These are phyloP conservation scores for Apiosordaria backusii DNA, from an alignment of 495 filamentous ascomycete species.

Conservation along the genomic window DNA sequence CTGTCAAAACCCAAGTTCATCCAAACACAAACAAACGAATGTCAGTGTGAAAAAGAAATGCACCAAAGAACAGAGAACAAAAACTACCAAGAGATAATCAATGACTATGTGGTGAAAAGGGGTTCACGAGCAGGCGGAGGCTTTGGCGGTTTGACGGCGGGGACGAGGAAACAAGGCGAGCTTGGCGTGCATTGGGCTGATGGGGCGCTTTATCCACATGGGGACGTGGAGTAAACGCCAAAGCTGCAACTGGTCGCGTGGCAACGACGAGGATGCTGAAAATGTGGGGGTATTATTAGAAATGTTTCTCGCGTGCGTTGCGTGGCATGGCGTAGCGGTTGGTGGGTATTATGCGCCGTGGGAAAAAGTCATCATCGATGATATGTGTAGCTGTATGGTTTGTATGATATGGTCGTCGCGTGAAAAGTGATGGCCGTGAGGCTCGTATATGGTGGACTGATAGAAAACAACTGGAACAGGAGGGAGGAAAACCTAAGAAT, in stretches of 20 bases:
- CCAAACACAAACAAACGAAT: not conserved
- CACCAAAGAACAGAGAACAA: not conserved
- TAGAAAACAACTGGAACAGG: not conserved
- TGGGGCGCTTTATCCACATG: not conserved
- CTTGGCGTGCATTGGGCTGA: not conserved
- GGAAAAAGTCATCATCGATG: not conserved
- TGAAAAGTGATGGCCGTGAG: not conserved
- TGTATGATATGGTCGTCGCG: not conserved
- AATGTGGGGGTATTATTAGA: not conserved
- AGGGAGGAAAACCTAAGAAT: conserved; percentile 19
- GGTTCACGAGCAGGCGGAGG: not conserved
- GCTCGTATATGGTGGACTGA: not conserved
- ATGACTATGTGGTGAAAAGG: not conserved
- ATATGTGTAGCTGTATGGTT: too few species aligned
- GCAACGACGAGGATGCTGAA: not conserved
- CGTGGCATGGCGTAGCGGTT: not conserved
- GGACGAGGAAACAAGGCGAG: not conserved
- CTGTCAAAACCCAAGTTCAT: not conserved
- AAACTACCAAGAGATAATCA: not conserved
- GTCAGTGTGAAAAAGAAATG: not conserved
- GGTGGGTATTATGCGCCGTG: not conserved
- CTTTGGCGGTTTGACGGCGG: not conserved
- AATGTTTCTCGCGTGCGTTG: not conserved
- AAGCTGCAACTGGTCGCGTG: not conserved
- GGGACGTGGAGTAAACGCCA: not conserved